Percentiles rank a stretch among this genome's conserved stretches.
These are phyloP conservation scores for Globisporangium mamillatum DNA, from an alignment of 352 stramenopile species.

Conservation along the genomic window DNA sequence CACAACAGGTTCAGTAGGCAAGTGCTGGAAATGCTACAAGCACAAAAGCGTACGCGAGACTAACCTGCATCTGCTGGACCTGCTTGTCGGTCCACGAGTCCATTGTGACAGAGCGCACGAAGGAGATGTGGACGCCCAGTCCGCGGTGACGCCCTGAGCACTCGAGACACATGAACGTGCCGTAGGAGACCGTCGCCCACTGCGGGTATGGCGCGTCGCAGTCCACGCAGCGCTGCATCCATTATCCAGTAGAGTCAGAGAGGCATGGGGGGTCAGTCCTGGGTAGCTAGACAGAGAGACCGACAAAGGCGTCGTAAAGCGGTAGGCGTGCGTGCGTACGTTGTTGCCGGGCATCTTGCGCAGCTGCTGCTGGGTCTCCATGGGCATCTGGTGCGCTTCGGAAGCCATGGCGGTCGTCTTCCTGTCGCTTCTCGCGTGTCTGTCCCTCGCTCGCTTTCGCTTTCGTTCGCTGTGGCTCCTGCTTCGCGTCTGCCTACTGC, in stretches of 20 bases:
- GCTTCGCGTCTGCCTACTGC: constrained; percentile 1
- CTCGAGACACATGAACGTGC: constrained; percentile 95
- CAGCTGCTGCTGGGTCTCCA: constrained; percentile 85
- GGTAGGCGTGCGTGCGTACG: constrained; percentile 28
- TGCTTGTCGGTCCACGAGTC: constrained; percentile 88
- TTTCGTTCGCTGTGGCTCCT: background rate
- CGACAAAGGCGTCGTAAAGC: background rate
- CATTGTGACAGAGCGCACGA: constrained; percentile 88
- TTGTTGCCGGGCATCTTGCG: constrained; percentile 81
- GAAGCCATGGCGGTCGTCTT: constrained; percentile 17
- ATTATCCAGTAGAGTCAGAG: background rate
- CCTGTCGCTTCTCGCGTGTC: background rate
- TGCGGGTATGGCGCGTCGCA: constrained; percentile 92
- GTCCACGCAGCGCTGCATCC: constrained; percentile 87
- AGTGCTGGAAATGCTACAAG: background rate
- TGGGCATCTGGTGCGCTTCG: constrained; percentile 77
- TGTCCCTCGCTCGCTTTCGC: background rate
- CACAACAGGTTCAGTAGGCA: background rate
- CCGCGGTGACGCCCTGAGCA: constrained; percentile 91
- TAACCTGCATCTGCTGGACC: constrained; percentile 79
- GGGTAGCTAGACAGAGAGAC: background rate
- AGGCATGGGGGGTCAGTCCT: background rate
- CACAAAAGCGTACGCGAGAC: background rate
- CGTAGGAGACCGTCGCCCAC: constrained; percentile 94
- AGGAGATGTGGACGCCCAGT: constrained; percentile 92